Evolutionary conservation across 2,329 filamentous ascomycete genomes (phyloP), one percentile per base, ranked within the genome.

Genomic region (Mycosphaerella sp.): DNA sequence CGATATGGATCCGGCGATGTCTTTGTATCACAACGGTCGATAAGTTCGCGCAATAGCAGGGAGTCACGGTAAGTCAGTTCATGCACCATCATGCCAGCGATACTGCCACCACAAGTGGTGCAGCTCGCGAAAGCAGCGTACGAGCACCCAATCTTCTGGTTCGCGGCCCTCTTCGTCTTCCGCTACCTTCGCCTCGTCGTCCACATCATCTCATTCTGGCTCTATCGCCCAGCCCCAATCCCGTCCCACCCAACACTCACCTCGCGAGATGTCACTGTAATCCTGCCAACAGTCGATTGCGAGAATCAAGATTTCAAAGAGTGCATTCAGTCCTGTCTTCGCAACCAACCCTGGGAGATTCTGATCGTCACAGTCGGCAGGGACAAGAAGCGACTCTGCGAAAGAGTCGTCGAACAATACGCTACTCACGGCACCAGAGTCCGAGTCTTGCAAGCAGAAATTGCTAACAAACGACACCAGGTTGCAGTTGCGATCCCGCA

Each of bases 391-490:
- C 2, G 10, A 4, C 14, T 41, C 6, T 44, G 45, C 28, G 37
- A 44, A 14, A 28, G 13, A 14, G 30, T 44, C 8, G 30, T 34
- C 14, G 13, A 6, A 2, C 0, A 37, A n/a, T 54, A 44, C 21
- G 14, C 6, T 12, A 36, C 21, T 0, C 3, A 41, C n/a, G 30
- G 2, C 6, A 41, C 39, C n/a, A 32, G 16, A 44, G 2, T 30
- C 6, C 25, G 14, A 43, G 25, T 44, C 3, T 13, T 44, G 7
- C 41, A 30, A 16, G 41, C 27, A 9, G 6, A 45, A 12, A 18
- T 49, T 8, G 51, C 51, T 12, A 53, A 53, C 41, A 53, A 53
- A 28, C 45, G 51, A 17, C 45, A 43, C 16, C 45, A 53, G 41
- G 41, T 53, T 9, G 45, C 51, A 1, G 21, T 35, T 4, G 51